Evolutionary conservation across 1,284 basidiomycete species (phyloP).

Genomic region (Austroboletus niveus): DNA sequence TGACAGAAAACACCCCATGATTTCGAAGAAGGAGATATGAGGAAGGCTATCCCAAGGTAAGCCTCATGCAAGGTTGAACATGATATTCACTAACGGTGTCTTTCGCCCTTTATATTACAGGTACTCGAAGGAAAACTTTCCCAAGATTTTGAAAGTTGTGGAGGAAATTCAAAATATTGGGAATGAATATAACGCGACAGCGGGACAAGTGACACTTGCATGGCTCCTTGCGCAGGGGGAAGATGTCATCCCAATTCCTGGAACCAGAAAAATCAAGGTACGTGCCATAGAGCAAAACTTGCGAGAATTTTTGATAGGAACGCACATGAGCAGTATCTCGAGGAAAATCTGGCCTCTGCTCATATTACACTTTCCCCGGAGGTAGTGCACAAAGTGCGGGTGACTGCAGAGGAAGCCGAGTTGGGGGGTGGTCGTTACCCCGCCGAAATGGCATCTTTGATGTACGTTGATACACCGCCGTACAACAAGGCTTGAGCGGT

Average conservation of each 20-base stretch:
- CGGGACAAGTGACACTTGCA: constrained; percentile 46
- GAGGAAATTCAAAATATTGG: constrained; percentile 36
- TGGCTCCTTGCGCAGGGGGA: constrained; percentile 43
- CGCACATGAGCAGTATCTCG: constrained; percentile 32
- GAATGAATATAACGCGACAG: constrained; percentile 32
- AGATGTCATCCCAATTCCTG: constrained; percentile 37
- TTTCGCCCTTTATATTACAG: constrained; percentile 4
- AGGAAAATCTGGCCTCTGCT: constrained; percentile 39
- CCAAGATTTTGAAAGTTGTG: constrained; percentile 41
- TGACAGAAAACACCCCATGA: constrained; percentile 38
- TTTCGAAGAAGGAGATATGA: constrained; percentile 40
- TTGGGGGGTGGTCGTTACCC: constrained; percentile 24
- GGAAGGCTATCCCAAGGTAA: constrained; percentile 22
- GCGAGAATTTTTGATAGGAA: not conserved
- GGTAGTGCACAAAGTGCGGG: constrained; percentile 35
- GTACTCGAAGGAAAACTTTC: constrained; percentile 39
- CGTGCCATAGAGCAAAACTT: not conserved
- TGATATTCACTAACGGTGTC: not conserved
- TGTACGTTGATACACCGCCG: constrained; percentile 21
- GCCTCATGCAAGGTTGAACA: not conserved
- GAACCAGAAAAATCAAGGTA: constrained; percentile 32
- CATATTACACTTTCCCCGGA: constrained; percentile 32
- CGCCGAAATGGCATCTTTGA: not conserved
- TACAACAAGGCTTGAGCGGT: not conserved
- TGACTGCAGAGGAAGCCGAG: constrained; percentile 26